Base-by-base conservation (phyloP, 2,329 filamentous ascomycete genomes). In the Cucurbitaria berberidis region DNA sequence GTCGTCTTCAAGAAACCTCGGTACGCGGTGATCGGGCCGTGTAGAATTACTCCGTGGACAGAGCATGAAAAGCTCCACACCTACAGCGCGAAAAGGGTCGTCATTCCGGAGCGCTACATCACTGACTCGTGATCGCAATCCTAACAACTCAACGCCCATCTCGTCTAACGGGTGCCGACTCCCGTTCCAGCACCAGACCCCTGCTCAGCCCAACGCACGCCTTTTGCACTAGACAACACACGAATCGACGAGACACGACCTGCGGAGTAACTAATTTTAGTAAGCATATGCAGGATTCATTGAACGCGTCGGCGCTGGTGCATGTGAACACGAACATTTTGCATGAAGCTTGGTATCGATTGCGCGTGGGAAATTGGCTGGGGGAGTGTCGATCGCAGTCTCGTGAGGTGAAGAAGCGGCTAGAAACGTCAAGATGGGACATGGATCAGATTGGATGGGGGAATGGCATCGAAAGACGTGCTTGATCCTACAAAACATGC, bases 281-380 rank as follows among this genome's bases (percentile, higher is more conserved):
- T 44, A 43, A 51, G 53, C 46, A 22, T 26, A 35, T 48, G 51
- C 48, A 26, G 27, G 38, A 49, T 53, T 47, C 43, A 51, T 56
- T 59, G 59, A 52, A 62, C 56, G 51, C 59, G 59, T 62, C 58
- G n/a, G n/a, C n/a, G 57, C 48, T 52, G 45, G 48, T 43, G 21
- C 36, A 48, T 48, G 32, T 30, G 34, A 43, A 48, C 48, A 36
- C 41, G 40, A 55, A 18, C 36, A 45, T 34, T 38, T 34, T 45
- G 45, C 47, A 39, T n/a, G 22, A 24, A 32, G 41, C 48, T 45
- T 55, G 49, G 36, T 57, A 59, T 59, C 59, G 53, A 57, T 62
- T 57, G 35, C 41, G 39, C 39, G 30, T 32, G 43, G 44, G 48
- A 45, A 46, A 38, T 53, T 53, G 19, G 40, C 40, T 53, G 45